Evolutionary conservation across 2,329 filamentous ascomycete genomes (phyloP), one percentile per base, ranked within the genome.

Genomic region (Drechslera avenae): DNA sequence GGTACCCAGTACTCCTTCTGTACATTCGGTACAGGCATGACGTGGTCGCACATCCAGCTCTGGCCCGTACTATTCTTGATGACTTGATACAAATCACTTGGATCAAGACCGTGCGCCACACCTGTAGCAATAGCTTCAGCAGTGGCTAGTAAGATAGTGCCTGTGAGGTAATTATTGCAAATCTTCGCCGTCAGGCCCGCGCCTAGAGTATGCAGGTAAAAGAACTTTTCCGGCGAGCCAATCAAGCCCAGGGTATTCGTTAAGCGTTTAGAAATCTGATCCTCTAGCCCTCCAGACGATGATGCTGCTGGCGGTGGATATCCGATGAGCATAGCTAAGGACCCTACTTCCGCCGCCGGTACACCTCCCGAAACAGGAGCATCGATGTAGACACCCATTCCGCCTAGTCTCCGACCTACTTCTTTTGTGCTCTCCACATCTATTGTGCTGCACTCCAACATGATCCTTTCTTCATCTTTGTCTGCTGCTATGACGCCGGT

Each of bases 1-100:
- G 68, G 68, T 7, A 70, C 66, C 65, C 63, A 68, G 9, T 57
- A 56, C n/a, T 66, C 61, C 0, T 46, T 57, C 34, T 62, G 47
- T 5, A 71, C 63, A 28, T 69, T 69, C 3, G 68, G 68, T 6
- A 72, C 60, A 3, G 68, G 68, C 57, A 66, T 61, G 2, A 70
- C 68, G 16, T 68, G 67, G 28, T 72, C 68, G 47, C 66, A 67
- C 67, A 71, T 72, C 63, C 67, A 71, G n/a, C 52, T 60, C 40
- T 69, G 66, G 0, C 68, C 68, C 1, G 67, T 72, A 2, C 63
- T 68, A 4, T 57, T 59, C 47, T 60, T 63, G 43, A 72, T 70
- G 0, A 71, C 68, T 0, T 52, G 39, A 42, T 71, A 69, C 5
- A 70, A 46, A 0, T 48, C 50, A 1, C 59, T 43, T 3, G 67